Base-by-base conservation (phyloP, 2,329 filamentous ascomycete genomes). In the Fusarium solani-melongenae region DNA sequence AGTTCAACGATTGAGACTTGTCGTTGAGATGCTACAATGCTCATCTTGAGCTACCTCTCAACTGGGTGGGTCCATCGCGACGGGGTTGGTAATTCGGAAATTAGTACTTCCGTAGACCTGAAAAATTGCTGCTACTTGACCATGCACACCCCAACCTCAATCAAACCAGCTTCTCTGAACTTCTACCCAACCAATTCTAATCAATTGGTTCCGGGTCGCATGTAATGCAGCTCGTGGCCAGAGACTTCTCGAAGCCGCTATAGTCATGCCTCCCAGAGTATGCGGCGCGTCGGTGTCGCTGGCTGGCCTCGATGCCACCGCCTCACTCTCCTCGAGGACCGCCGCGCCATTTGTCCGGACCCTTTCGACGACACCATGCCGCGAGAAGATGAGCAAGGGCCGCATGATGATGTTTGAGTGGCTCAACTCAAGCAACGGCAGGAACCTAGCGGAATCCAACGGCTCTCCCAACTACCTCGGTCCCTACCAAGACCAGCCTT, bases 401-500 rank as follows among this genome's bases (percentile, higher is more conserved):
- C 83, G 84, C 11, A 79, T 80, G 66, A 66, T 69, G 38, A 85
- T 87, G 80, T 80, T 81, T 31, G 66, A 79, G 6, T 87, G 84
- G 84, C 68, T 84, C 33, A 78, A 80, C 11, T 77, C 74, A 2
- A 65, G 65, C 4, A 59, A 75, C 6, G 80, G 81, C 31, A 67
- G 66, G 11, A 64, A 69, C 29, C 55, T 82, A 11, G 69, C 75
- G 6, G 74, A 79, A 69, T 69, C 76, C 5, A 71, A 72, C 31
- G 72, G 66, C 20, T 73, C 76, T 5, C 80, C 82, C 2, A 80
- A 79, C 62, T 87, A 87, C 71, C 74, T 88, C 2, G 79, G 81
- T 14, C 77, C 77, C 41, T 72, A 77, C 73, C 79, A 75, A 57
- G 77, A 87, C 81, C 82, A 83, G 69, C 94, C 94, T 0, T 98